These are phyloP conservation scores for Pochonia chlamydosporia DNA, from an alignment of 2,329 filamentous ascomycete species.

Conservation along the genomic window DNA sequence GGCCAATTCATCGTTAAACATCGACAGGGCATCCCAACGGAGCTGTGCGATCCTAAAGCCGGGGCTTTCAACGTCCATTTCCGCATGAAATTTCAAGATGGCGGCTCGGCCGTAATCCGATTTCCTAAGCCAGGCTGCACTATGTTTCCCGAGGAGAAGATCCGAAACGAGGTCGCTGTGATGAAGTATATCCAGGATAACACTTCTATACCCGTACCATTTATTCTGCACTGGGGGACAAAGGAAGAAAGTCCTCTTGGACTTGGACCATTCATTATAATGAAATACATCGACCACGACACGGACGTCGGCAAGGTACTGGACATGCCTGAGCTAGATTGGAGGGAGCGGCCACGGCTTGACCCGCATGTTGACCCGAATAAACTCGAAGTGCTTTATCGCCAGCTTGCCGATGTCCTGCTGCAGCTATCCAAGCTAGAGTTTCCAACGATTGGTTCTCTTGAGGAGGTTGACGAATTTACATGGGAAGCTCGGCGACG, in stretches of 20 bases:
- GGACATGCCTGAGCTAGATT: not conserved
- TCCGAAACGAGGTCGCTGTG: constrained; percentile 10
- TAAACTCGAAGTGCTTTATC: constrained; percentile 1
- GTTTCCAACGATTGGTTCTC: not conserved
- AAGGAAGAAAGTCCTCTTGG: constrained; percentile 9
- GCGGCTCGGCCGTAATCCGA: constrained; percentile 5
- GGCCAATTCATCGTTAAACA: constrained; percentile 6
- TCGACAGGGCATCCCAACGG: constrained; percentile 2
- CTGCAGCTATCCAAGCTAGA: constrained; percentile 4
- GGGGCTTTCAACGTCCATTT: constrained; percentile 7
- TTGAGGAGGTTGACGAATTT: not conserved
- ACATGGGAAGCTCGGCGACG: constrained; percentile 20
- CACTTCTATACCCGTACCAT: constrained; percentile 9
- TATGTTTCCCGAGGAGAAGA: constrained; percentile 12
- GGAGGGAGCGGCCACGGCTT: not conserved
- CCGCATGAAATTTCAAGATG: constrained; percentile 9
- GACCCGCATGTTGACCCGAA: not conserved
- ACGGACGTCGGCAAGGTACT: constrained; percentile 2
- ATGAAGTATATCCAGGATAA: constrained; percentile 10
- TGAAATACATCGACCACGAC: constrained; percentile 11
- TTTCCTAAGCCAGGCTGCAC: constrained; percentile 8
- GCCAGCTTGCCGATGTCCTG: constrained; percentile 4
- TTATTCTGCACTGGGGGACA: constrained; percentile 11
- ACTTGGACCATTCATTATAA: constrained; percentile 11
- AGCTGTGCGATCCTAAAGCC: constrained; percentile 3